phyloP scores from a whole-genome alignment of 2,329 filamentous ascomycete genomes.

The Iodosphaeria phyllophila region DNA sequence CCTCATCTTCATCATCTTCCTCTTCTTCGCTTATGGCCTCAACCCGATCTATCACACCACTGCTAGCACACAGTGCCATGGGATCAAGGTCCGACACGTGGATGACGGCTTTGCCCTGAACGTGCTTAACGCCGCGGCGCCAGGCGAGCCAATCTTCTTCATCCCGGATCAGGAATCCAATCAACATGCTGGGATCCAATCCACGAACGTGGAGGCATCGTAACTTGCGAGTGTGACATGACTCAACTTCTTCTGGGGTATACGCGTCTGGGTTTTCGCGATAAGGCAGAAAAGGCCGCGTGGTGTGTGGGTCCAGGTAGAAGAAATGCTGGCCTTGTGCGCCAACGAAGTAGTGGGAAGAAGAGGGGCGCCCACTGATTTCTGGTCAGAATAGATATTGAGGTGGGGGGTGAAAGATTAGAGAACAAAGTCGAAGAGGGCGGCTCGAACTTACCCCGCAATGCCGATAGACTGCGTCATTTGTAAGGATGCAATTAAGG shows the following conservation, averaged over 20 bases:
- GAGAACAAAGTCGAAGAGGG: not conserved
- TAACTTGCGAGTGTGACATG: conserved; percentile 74
- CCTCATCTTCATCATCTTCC: conserved; percentile 32
- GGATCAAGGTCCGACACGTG: conserved; percentile 61
- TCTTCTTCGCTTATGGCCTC: conserved; percentile 67
- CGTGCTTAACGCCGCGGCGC: conserved; percentile 56
- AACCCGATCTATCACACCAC: conserved; percentile 72
- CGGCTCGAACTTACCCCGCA: conserved; percentile 47
- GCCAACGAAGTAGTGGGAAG: conserved; percentile 50
- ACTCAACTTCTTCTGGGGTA: conserved; percentile 53
- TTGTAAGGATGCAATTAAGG: conserved; percentile 68
- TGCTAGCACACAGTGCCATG: conserved; percentile 33
- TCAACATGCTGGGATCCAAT: conserved; percentile 96
- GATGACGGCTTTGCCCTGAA: conserved; percentile 70
- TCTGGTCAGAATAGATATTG: too few species aligned
- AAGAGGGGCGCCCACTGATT: conserved; percentile 81
- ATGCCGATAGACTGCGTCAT: conserved; percentile 91
- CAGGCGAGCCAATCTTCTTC: conserved; percentile 73
- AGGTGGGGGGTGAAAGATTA: conserved; percentile 3
- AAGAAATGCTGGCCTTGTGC: conserved; percentile 60
- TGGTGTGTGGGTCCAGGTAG: conserved; percentile 87
- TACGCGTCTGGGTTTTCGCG: conserved; percentile 37
- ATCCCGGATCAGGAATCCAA: conserved; percentile 73
- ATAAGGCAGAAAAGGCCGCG: conserved; percentile 55
- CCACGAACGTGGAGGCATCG: conserved; percentile 70